phyloP scores from a whole-genome alignment of 306 rosid genomes.

The Inga laurina region DNA sequence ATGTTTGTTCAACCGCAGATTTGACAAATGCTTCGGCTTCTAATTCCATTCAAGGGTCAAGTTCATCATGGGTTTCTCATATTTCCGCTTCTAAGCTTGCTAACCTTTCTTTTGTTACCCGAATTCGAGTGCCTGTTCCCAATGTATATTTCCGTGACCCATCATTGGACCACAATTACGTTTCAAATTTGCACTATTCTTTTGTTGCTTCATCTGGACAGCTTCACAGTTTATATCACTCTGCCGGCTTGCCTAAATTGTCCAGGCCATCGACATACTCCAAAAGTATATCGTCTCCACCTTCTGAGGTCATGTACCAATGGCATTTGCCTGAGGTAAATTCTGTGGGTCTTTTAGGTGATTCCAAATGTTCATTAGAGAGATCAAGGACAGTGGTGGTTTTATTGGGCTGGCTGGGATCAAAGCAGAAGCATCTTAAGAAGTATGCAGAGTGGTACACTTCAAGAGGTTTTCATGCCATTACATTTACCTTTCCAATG shows the following conservation, averaged over 20 bases:
- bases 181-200: slow-evolving; percentile 37
- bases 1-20: slow-evolving; percentile 49
- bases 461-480: slow-evolving; percentile 83
- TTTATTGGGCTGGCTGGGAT: slow-evolving; percentile 96
- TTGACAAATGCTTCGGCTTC: slow-evolving; percentile 26
- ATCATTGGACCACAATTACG: slow-evolving; percentile 32
- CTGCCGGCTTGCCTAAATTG: slow-evolving; percentile 59
- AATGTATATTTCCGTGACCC: slow-evolving; percentile 52
- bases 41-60: slow-evolving; percentile 36
- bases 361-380: slow-evolving; percentile 47
- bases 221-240: slow-evolving; percentile 54
- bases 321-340: slow-evolving; percentile 91
- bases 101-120: slow-evolving; percentile 50
- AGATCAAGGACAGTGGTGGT: slow-evolving; percentile 89
- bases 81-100: slow-evolving; percentile 69
- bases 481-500: slow-evolving; percentile 95
- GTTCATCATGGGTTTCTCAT: slow-evolving; percentile 50
- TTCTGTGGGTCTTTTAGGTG: slow-evolving; percentile 43
- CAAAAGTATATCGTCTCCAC: slow-evolving; percentile 31
- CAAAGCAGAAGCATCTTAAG: slow-evolving; percentile 89
- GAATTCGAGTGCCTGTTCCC: slow-evolving; percentile 67
- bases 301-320: slow-evolving; percentile 68
- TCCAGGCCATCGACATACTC: slow-evolving; percentile 40
- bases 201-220: slow-evolving; percentile 52
- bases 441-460: slow-evolving; percentile 95